A percentile compares a stretch with the other conserved stretches of the same genome.
Conservation (phyloP, 2,329 filamentous ascomycete genomes). For the Ilyonectria robusta region DNA sequence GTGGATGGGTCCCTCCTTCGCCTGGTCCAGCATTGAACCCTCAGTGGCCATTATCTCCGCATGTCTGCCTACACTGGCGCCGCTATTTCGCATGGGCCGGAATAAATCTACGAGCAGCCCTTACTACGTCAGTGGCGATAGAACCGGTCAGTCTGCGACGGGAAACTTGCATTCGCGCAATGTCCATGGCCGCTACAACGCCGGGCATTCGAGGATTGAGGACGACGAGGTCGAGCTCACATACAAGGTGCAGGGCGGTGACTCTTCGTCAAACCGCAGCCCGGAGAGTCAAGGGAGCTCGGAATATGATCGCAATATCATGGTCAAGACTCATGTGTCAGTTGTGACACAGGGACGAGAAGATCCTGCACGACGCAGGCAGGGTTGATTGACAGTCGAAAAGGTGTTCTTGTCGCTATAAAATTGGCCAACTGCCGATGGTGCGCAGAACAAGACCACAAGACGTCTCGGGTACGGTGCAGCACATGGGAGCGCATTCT, state of each 20-base stretch:
- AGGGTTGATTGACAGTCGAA: neutral
- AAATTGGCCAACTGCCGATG: neutral
- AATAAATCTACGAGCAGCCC: conserved; percentile 20
- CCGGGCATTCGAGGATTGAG: conserved; percentile 23
- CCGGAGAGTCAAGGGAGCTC: conserved; percentile 27
- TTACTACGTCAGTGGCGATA: conserved; percentile 25
- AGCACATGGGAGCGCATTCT: neutral
- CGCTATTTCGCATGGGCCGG: conserved; percentile 28
- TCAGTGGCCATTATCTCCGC: conserved; percentile 34
- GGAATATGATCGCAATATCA: conserved; percentile 25
- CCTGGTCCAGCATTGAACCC: conserved; percentile 34
- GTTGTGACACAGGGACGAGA: conserved; percentile 17
- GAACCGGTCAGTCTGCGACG: conserved; percentile 16
- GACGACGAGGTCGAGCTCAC: conserved; percentile 34
- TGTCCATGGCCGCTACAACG: conserved; percentile 26
- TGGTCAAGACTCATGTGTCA: conserved; percentile 25
- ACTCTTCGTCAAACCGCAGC: conserved; percentile 9
- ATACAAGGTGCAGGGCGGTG: conserved; percentile 28
- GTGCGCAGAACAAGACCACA: neutral
- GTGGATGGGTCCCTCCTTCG: conserved; percentile 33
- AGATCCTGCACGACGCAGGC: neutral
- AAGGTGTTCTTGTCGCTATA: neutral
- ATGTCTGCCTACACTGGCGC: conserved; percentile 32
- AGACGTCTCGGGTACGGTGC: no score
- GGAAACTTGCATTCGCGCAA: conserved; percentile 26